Evolutionary conservation across 2,329 filamentous ascomycete species (phyloP), one percentile per base, ranked within the genome.

Genomic region (Colletotrichum neosansevieriae): DNA sequence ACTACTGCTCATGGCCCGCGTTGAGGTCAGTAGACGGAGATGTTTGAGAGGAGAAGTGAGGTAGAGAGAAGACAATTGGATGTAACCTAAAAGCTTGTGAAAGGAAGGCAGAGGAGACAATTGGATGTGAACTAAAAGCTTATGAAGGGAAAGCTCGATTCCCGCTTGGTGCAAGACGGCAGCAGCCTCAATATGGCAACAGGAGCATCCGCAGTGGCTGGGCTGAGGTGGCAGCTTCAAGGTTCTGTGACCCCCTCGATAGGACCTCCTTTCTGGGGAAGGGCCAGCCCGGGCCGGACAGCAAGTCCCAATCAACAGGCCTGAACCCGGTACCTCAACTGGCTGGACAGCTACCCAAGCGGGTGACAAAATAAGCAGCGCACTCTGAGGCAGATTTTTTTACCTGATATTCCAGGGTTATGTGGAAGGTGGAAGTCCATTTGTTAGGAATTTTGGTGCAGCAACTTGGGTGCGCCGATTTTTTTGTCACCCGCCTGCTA

Each of bases 1-100:
- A 34, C 34, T 36, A 17, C 21, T 32, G 34, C 21, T 65, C 61
- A 65, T 56, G 21, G 45, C 47, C 65, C 40, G 12, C 36, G 17
- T 21, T 24, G 40, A 17, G 21, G 42, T 24, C 11, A 42, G 13
- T 19, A 21, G 49, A 36, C 24, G 32, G 34, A 49, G 32, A 17
- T 32, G 6, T 7, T 10, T 21, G 21, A 12, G 34, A 19, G 32
- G 32, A 15, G 11, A 10, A 12, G 4, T 40, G n/a, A 17, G n/a
- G 11, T 21, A n/a, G 15, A 11, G 17, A 57, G 13, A 11, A 36
- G 42, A 19, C 15, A 45, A 32, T 7, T 6, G 29, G 12, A 38
- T 13, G 50, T n/a, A 9, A 40, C 21, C 12, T 32, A 44, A 15
- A 50, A 56, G 29, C 17, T 21, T 11, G 45, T 19, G 2, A 24